These are phyloP conservation scores for Aquanectria penicillioides DNA, from an alignment of 2,329 filamentous ascomycete species.

Conservation along the genomic window DNA sequence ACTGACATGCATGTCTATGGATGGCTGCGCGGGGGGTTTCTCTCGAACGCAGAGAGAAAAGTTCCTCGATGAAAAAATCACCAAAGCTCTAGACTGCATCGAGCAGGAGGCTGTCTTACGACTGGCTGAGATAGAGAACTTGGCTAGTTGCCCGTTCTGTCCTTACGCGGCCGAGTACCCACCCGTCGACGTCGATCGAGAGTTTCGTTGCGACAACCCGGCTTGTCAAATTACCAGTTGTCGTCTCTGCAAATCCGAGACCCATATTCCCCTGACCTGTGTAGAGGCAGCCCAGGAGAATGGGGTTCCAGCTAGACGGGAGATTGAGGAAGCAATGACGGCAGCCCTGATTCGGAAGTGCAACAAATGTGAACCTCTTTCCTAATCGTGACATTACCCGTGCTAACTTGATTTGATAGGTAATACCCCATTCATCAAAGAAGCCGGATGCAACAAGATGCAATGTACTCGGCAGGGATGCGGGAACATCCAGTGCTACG, in stretches of 20 bases:
- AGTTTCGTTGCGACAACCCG: conserved; percentile 77
- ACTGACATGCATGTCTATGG: conserved; percentile 75
- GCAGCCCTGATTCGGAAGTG: conserved; percentile 80
- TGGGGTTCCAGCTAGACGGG: conserved; percentile 69
- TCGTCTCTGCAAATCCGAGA: conserved; percentile 72
- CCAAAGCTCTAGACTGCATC: conserved; percentile 72
- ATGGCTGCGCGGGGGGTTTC: conserved; percentile 73
- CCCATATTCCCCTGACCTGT: conserved; percentile 79
- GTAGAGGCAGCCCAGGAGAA: conserved; percentile 71
- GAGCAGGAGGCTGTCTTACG: conserved; percentile 77
- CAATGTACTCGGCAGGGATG: conserved; percentile 68
- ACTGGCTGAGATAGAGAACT: conserved; percentile 75
- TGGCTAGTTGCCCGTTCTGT: conserved; percentile 84
- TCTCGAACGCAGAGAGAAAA: conserved; percentile 60
- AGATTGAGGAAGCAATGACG: conserved; percentile 87
- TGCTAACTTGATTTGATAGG: conserved; percentile 51
- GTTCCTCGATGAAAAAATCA: conserved; percentile 67
- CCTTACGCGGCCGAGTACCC: conserved; percentile 80
- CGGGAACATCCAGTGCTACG: conserved; percentile 69
- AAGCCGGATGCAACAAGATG: conserved; percentile 86
- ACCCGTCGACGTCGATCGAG: conserved; percentile 72
- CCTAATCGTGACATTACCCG: conserved; percentile 19
- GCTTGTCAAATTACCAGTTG: conserved; percentile 73
- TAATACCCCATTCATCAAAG: conserved; percentile 81
- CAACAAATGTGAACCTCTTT: conserved; percentile 63